Conservation (phyloP, 371 early-diverging fungal genomes). For the Rhizomucor pusillus region DNA sequence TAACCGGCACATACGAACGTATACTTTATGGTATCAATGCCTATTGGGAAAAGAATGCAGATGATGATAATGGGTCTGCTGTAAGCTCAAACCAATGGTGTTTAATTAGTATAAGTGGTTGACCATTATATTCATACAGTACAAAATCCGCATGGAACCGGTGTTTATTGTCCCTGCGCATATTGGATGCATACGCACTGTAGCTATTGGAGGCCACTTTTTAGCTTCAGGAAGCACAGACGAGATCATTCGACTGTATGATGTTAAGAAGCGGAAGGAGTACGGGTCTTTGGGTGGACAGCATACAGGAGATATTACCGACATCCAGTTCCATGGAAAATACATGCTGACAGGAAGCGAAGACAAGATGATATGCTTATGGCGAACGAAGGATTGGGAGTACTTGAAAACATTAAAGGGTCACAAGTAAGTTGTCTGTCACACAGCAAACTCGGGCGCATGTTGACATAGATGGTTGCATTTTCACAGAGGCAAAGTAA, state of each 20-base stretch:
- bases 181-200: conserved; percentile 86
- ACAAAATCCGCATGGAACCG: conserved; percentile 52
- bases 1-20: conserved; percentile 94
- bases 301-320: conserved; percentile 86
- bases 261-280: conserved; percentile 85
- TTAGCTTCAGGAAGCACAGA: conserved; percentile 96
- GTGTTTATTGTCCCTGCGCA: conserved; percentile 95
- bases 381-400: conserved; percentile 96
- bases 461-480: neutral
- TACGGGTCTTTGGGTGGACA: conserved; percentile 86
- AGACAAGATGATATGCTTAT: conserved; percentile 85
- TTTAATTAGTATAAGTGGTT: neutral
- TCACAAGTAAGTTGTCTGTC: conserved; percentile 66
- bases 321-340: conserved; percentile 75
- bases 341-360: conserved; percentile 90
- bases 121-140: neutral
- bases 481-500: conserved; percentile 50
- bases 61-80: neutral
- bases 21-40: conserved; percentile 90
- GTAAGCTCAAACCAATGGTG: neutral
- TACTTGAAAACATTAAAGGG: conserved; percentile 85
- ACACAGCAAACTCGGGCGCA: neutral
- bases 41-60: conserved; percentile 30
- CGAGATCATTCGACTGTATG: conserved; percentile 90
- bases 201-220: conserved; percentile 72